Conservation (phyloP, 2,329 filamentous ascomycete genomes). For the Massarina eburnea region DNA sequence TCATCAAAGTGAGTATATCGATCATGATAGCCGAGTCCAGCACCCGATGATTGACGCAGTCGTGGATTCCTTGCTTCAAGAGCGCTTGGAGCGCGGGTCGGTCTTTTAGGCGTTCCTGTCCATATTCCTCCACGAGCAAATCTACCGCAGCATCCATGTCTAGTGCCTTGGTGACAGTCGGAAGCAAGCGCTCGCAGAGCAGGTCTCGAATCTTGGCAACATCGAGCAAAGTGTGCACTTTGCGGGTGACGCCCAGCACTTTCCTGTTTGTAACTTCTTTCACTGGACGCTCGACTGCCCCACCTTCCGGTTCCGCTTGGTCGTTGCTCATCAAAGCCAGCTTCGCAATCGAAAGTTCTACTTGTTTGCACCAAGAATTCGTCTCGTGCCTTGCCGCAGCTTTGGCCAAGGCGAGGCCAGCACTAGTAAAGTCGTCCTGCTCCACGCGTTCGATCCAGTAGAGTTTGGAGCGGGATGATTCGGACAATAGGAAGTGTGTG, state of each 20-base stretch:
- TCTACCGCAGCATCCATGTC: slow-evolving; percentile 79
- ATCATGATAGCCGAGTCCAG: slow-evolving; percentile 63
- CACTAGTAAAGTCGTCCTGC: slow-evolving; percentile 73
- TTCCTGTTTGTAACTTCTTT: slow-evolving; percentile 42
- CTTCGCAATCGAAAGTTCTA: slow-evolving; percentile 87
- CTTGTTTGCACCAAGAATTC: slow-evolving; percentile 89
- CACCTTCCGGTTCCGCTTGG: slow-evolving; percentile 53
- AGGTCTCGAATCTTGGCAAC: slow-evolving; percentile 78
- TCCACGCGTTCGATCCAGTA: slow-evolving; percentile 94
- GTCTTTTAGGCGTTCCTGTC: slow-evolving; percentile 55
- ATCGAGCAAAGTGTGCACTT: slow-evolving; percentile 62
- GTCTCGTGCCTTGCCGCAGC: slow-evolving; percentile 72
- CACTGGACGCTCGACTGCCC: slow-evolving; percentile 37
- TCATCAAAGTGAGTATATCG: slow-evolving; percentile 79
- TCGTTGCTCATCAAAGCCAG: slow-evolving; percentile 58
- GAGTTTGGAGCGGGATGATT: slow-evolving; percentile 72
- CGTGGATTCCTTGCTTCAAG: slow-evolving; percentile 69
- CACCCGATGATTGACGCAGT: slow-evolving; percentile 70
- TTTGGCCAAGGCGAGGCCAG: slow-evolving; percentile 69
- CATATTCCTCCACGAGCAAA: slow-evolving; percentile 70
- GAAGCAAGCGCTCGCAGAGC: slow-evolving; percentile 70
- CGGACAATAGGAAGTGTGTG: slow-evolving; percentile 75
- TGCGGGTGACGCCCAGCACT: slow-evolving; percentile 29
- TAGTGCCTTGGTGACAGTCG: slow-evolving; percentile 69
- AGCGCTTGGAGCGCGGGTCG: slow-evolving; percentile 69